phyloP scores from a whole-genome alignment of 495 filamentous ascomycete genomes.

The Hypoxylon intermedium region DNA sequence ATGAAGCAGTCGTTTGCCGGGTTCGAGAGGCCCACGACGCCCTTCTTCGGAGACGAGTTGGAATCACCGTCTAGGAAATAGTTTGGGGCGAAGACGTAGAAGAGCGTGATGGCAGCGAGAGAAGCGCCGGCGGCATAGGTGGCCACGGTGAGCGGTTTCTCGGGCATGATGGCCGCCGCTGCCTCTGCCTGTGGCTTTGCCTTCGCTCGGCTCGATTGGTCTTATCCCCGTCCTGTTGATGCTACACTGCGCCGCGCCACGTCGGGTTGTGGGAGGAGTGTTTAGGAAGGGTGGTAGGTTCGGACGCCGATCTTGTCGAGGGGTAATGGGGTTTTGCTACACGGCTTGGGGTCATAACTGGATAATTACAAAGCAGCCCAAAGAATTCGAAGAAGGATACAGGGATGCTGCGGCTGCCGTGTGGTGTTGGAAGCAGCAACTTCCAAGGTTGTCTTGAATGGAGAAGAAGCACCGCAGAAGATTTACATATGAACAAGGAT shows the following conservation, averaged over 20 bases:
- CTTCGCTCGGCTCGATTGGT: constrained; percentile 1
- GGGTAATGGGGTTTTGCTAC: constrained; percentile 1
- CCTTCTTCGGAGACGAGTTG: constrained; percentile 75
- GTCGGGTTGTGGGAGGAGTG: constrained; percentile 9
- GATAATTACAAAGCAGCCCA: constrained; percentile 1
- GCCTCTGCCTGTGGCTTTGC: background rate
- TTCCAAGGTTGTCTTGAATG: too few relatives aligned
- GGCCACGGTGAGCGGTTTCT: constrained; percentile 83
- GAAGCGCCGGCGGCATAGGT: constrained; percentile 95
- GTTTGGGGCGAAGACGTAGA: constrained; percentile 96
- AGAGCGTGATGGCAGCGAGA: constrained; percentile 90
- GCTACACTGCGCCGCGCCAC: background rate
- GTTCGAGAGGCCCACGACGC: constrained; percentile 87
- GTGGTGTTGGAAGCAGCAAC: constrained; percentile 12
- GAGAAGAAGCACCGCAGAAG: constrained; percentile 1
- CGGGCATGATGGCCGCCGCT: constrained; percentile 69
- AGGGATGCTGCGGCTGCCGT: constrained; percentile 5
- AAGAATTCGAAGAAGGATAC: constrained; percentile 6
- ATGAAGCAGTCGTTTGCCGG: constrained; percentile 99
- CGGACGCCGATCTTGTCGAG: background rate
- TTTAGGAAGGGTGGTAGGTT: background rate
- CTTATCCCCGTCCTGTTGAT: background rate
- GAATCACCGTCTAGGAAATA: constrained; percentile 88
- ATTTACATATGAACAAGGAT: constrained; percentile 9
- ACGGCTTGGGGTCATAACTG: constrained; percentile 14